Percentiles rank a stretch among this genome's conserved stretches.
Conservation (phyloP, 177 flowering plant species). For the Vitis hybrid region DNA sequence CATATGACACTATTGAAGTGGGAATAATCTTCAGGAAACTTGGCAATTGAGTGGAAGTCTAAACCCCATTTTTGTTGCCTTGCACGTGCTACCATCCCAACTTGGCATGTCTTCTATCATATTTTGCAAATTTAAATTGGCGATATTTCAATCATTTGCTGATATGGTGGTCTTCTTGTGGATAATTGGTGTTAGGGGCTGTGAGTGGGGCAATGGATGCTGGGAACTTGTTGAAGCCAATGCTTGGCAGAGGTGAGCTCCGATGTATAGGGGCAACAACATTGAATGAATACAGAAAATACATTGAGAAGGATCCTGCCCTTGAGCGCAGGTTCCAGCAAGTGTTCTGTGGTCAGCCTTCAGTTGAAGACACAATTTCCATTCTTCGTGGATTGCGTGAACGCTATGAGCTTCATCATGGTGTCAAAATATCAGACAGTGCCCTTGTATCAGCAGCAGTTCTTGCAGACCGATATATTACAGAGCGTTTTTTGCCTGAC, state of each 20-base stretch:
- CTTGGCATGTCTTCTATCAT: background rate
- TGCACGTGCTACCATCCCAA: too few species aligned
- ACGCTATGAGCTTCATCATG: constrained; percentile 90
- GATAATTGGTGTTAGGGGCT: constrained; percentile 49
- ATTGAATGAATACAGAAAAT: constrained; percentile 85
- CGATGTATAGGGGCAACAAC: constrained; percentile 96
- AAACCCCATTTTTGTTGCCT: too few species aligned
- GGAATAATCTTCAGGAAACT: too few species aligned
- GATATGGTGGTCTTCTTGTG: background rate
- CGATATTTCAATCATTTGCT: constrained; percentile 4
- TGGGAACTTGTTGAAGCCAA: constrained; percentile 85
- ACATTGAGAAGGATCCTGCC: constrained; percentile 93
- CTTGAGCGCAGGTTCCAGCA: constrained; percentile 93
- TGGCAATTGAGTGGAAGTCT: too few species aligned
- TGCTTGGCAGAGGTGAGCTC: constrained; percentile 93
- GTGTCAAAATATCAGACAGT: constrained; percentile 88
- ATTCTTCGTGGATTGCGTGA: constrained; percentile 90
- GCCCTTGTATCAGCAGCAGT: constrained; percentile 89
- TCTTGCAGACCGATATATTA: constrained; percentile 81
- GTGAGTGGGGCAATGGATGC: constrained; percentile 93
- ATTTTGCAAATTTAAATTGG: background rate
- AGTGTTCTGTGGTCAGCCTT: constrained; percentile 83
- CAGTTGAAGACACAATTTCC: constrained; percentile 85
- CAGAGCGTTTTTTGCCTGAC: constrained; percentile 86
- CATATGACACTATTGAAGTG: too few species aligned